phyloP scores from a whole-genome alignment of 2,329 filamentous ascomycete species.

The Aplosporella prunicola region DNA sequence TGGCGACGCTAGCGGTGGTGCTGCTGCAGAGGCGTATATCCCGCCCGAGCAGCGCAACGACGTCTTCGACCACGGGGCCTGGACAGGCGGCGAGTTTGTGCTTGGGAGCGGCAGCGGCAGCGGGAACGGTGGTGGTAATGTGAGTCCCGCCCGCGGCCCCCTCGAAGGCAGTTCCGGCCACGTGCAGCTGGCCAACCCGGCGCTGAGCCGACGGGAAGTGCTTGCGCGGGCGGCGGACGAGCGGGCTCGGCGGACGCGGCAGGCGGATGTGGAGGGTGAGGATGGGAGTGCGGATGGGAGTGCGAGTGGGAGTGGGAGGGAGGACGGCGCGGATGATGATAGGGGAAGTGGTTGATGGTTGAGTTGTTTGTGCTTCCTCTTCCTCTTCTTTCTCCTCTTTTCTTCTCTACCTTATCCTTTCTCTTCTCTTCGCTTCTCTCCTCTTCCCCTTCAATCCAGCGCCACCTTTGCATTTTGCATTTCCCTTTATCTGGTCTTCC shows the following conservation, averaged over 20 bases:
- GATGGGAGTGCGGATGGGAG: slow-evolving; percentile 11
- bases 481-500: too few species aligned
- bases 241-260: slow-evolving; percentile 44
- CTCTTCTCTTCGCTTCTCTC: too few species aligned
- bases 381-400: too few species aligned
- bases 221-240: slow-evolving; percentile 67
- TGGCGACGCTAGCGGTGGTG: slow-evolving; percentile 13
- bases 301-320: slow-evolving; percentile 13
- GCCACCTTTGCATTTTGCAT: too few species aligned
- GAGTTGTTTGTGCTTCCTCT: too few species aligned
- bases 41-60: slow-evolving; percentile 19
- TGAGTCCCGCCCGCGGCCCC: too few species aligned
- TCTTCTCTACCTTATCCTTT: too few species aligned
- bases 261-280: slow-evolving; percentile 27
- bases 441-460: too few species aligned
- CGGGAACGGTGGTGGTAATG: too few species aligned
- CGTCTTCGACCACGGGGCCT: slow-evolving; percentile 32
- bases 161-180: slow-evolving; percentile 19
- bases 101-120: slow-evolving; percentile 22
- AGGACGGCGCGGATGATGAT: too few species aligned
- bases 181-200: slow-evolving; percentile 24
- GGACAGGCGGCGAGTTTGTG: slow-evolving; percentile 34
- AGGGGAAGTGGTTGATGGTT: too few species aligned
- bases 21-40: slow-evolving; percentile 27
- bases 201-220: slow-evolving; percentile 62